A percentile compares a stretch with the other conserved stretches of the same genome.
These are phyloP conservation scores for Botryobasidium botryosum DNA, from an alignment of 768 basidiomycete genomes.

Conservation along the genomic window DNA sequence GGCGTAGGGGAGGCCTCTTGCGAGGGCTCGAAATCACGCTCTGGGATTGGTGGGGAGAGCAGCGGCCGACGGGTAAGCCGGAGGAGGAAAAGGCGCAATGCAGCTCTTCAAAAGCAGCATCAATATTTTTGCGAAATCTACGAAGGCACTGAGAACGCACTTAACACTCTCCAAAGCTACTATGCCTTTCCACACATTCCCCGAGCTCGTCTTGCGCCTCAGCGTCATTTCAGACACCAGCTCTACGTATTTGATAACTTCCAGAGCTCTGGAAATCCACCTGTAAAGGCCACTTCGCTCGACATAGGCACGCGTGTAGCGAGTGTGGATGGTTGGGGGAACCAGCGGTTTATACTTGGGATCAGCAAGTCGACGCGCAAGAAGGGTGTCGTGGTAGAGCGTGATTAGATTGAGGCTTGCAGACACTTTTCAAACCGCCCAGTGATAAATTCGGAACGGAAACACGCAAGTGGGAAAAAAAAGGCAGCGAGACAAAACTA, in stretches of 20 bases:
- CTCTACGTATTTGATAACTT: slow-evolving; percentile 64
- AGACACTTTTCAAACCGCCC: slow-evolving; percentile 38
- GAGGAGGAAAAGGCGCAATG: slow-evolving; percentile 57
- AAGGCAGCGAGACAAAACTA: slow-evolving; percentile 24
- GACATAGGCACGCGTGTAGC: slow-evolving; percentile 81
- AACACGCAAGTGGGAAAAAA: too few species aligned
- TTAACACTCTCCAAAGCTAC: slow-evolving; percentile 69
- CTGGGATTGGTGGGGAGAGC: slow-evolving; percentile 62
- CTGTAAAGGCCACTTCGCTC: slow-evolving; percentile 54
- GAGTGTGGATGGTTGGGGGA: slow-evolving; percentile 60
- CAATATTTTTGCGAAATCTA: slow-evolving; percentile 4
- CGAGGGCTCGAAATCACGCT: slow-evolving; percentile 73
- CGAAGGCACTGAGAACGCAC: slow-evolving; percentile 29
- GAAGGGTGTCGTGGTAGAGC: slow-evolving; percentile 91
- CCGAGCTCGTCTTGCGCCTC: slow-evolving; percentile 46
- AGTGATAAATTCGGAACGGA: neutral
- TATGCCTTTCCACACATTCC: slow-evolving; percentile 57
- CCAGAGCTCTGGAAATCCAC: slow-evolving; percentile 58
- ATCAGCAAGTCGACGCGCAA: slow-evolving; percentile 47
- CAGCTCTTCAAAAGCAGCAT: slow-evolving; percentile 32
- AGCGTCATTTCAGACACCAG: slow-evolving; percentile 83
- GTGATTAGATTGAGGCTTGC: slow-evolving; percentile 74
- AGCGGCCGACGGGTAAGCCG: slow-evolving; percentile 61
- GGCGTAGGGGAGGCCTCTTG: slow-evolving; percentile 26
- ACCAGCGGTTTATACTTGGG: slow-evolving; percentile 61